Percentiles rank a stretch among this genome's conserved stretches.
Conservation (phyloP, 371 early-diverging fungal species). For the Saksenaea oblongispora region DNA sequence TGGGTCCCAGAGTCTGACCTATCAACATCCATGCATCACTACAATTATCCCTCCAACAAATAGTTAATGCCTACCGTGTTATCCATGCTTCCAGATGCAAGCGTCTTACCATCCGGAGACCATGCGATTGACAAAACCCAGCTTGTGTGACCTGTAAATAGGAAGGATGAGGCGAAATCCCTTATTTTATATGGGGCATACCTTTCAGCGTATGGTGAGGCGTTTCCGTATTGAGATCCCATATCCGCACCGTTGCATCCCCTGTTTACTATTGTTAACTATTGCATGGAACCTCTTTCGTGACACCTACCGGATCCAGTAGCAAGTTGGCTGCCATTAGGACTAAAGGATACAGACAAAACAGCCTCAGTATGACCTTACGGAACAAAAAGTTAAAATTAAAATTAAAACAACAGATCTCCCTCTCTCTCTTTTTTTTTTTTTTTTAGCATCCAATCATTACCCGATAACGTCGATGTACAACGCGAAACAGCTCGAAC, state of each 20-base stretch:
- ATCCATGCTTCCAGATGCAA: constrained; percentile 97
- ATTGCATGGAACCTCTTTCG: background rate
- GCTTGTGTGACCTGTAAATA: constrained; percentile 75
- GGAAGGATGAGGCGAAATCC: background rate
- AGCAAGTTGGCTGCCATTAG: constrained; percentile 90
- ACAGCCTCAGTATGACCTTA: constrained; percentile 94
- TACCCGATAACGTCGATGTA: constrained; percentile 79
- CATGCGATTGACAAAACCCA: constrained; percentile 95
- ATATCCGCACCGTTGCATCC: constrained; percentile 94
- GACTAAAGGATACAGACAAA: constrained; percentile 84
- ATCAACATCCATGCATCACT: background rate
- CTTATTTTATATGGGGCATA: constrained; percentile 7
- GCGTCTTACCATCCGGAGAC: constrained; percentile 85
- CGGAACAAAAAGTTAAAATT: background rate
- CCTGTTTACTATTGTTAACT: constrained; percentile 32
- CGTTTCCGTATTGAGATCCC: constrained; percentile 96
- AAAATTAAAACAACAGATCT: no score
- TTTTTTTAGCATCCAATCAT: background rate
- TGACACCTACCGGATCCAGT: constrained; percentile 76
- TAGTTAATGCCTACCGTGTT: constrained; percentile 62
- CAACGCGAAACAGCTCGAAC: constrained; percentile 92
- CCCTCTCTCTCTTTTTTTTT: no score
- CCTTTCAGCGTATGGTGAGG: constrained; percentile 69
- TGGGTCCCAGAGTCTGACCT: constrained; percentile 84
- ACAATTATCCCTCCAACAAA: background rate